Percentiles rank a stretch among this genome's conserved stretches.
These are phyloP conservation scores for Solanum neorickii DNA, from an alignment of 257 asterid genomes.

Conservation along the genomic window DNA sequence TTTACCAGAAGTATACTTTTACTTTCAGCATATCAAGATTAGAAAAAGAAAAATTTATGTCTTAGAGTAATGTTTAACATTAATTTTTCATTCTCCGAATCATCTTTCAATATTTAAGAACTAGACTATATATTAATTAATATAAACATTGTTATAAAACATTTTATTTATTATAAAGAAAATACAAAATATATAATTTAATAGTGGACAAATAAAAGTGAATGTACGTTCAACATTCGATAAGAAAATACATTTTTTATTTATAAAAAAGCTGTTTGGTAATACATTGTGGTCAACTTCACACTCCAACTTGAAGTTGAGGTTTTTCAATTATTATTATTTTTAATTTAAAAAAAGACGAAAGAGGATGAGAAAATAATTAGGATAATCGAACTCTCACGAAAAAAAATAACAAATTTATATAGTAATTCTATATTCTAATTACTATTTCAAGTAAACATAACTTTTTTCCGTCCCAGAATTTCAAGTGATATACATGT, in stretches of 20 bases:
- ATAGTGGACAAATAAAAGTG: no score
- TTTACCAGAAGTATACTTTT: not conserved
- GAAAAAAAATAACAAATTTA: no score
- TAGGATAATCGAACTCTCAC: no score
- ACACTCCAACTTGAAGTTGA: not conserved
- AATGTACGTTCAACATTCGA: fast-evolving
- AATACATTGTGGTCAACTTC: not conserved
- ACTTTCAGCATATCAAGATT: not conserved
- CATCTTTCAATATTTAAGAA: not conserved
- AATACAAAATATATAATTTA: no score
- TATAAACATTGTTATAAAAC: no score
- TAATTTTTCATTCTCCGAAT: not conserved
- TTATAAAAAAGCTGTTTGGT: not conserved
- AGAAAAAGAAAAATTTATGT: not conserved
- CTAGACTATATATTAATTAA: not conserved
- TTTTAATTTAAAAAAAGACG: not conserved
- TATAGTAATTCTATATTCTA: no score
- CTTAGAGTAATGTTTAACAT: not conserved
- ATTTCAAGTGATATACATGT: not conserved
- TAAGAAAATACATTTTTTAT: no score
- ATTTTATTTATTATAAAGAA: not conserved
- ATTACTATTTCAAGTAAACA: not conserved
- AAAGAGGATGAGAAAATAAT: not conserved
- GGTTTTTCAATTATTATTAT: not conserved
- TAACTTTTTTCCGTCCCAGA: no score